Evolutionary conservation across 1,139 yeast genomes (phyloP), one percentile per base, ranked within the genome.

Genomic region (Yamadazyma triangularis): DNA sequence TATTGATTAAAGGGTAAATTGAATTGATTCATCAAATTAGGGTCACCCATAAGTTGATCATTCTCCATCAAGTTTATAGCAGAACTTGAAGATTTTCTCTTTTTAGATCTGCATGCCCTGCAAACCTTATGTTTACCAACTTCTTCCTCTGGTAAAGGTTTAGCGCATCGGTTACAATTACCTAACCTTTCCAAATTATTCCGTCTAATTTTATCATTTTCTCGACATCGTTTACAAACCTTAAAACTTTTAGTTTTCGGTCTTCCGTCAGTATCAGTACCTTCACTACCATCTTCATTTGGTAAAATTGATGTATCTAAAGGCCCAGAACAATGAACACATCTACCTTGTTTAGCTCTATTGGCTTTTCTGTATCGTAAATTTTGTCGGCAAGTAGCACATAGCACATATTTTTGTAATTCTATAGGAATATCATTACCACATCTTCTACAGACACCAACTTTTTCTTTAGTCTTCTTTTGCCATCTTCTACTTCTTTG

Each of bases 241-340:
- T 77, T 77, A 50, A 60, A 78, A 32, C 60, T 61, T 4, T 67
- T 63, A 13, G 21, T 24, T 15, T 20, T 8, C 7, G n/a, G 6
- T n/a, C 28, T 53, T 53, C 42, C 24, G 33, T 33, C 29, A 13
- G 24, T 11, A 12, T 31, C 30, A 11, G 38, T 32, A 26, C 45
- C 42, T 23, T 27, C 41, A 30, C 36, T 30, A 34, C 32, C 37
- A 24, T 46, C 56, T 23, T 50, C 53, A 19, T 48, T 50, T 9
- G 56, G 50, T 24, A 63, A 56, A 21, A 66, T 64, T 25, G 65
- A 58, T 8, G 64, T 54, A 36, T 74, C 77, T 29, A 77, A 61
- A 3, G 80, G 78, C 1, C 83, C 83, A 2, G 78, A 64, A 42
- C 86, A 79, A 47, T 79, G 85, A 7, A 78, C 81, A 55, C 86